These are phyloP conservation scores for Salvia rosmarinus DNA, from an alignment of 257 asterid genomes.

Conservation along the genomic window DNA sequence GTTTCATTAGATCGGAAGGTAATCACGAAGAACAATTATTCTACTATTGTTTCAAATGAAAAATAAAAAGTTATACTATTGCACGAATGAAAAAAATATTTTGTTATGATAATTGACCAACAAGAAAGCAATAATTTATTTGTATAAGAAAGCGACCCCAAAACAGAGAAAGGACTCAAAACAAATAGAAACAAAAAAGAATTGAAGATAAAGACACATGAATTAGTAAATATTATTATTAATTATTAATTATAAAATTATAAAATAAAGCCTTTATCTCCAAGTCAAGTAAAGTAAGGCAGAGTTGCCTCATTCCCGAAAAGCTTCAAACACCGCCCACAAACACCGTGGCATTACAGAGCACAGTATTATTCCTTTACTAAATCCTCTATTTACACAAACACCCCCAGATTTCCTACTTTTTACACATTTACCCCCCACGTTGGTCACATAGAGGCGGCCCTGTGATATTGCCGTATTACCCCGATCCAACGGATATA, in stretches of 20 bases:
- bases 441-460: constrained; percentile 65
- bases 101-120: not conserved
- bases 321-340: constrained; percentile 42
- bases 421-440: constrained; percentile 40
- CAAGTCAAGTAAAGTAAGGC: constrained; percentile 28
- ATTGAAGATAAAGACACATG: not conserved
- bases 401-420: constrained; percentile 17
- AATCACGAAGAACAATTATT: no score
- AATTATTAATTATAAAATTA: no score
- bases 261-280: not conserved
- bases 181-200: constrained; percentile 5
- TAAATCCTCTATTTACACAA: constrained; percentile 7
- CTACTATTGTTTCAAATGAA: not conserved
- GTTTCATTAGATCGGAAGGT: no score
- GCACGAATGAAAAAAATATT: not conserved
- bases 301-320: constrained; percentile 48
- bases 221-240: not conserved
- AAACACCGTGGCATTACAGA: constrained; percentile 64
- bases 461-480: constrained; percentile 39
- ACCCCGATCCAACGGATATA: constrained; percentile 50
- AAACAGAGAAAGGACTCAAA: not conserved
- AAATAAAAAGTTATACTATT: not conserved
- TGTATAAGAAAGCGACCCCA: constrained; percentile 13
- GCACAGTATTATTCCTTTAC: constrained; percentile 31
- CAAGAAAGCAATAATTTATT: not conserved